Evolutionary conservation across 2,329 filamentous ascomycete genomes (phyloP).

Genomic region (Emergomyces orientalis): DNA sequence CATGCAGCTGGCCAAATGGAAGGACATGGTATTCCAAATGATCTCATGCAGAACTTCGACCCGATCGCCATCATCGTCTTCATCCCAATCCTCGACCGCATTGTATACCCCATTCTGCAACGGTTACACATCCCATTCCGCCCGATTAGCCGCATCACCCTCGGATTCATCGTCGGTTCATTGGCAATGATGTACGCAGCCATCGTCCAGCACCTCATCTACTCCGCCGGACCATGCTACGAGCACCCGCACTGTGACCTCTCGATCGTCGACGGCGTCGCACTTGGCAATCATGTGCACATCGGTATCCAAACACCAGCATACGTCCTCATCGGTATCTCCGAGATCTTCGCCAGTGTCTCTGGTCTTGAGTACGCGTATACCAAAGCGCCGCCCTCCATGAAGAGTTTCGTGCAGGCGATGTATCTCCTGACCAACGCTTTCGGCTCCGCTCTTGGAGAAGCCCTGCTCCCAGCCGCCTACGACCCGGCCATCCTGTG

Average conservation of each 20-base stretch:
- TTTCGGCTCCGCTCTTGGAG: slow-evolving; percentile 50
- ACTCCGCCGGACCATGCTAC: slow-evolving; percentile 46
- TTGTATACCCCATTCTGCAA: slow-evolving; percentile 60
- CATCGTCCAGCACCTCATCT: slow-evolving; percentile 49
- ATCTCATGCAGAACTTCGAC: slow-evolving; percentile 66
- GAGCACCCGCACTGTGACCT: slow-evolving; percentile 28
- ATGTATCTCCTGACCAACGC: slow-evolving; percentile 51
- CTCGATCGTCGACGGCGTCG: slow-evolving; percentile 25
- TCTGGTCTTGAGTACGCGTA: slow-evolving; percentile 64
- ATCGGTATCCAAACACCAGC: slow-evolving; percentile 39
- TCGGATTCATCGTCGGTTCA: slow-evolving; percentile 58
- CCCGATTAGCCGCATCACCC: slow-evolving; percentile 65
- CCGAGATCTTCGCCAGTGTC: slow-evolving; percentile 55
- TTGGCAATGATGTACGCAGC: slow-evolving; percentile 54
- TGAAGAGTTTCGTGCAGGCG: slow-evolving; percentile 55
- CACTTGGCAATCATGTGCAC: slow-evolving; percentile 34
- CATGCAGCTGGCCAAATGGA: slow-evolving; percentile 45
- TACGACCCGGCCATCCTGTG: slow-evolving; percentile 57
- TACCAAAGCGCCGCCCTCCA: slow-evolving; percentile 60
- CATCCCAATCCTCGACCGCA: slow-evolving; percentile 60
- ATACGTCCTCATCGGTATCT: slow-evolving; percentile 38
- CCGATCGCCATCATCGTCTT: slow-evolving; percentile 67
- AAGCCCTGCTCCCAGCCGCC: slow-evolving; percentile 51
- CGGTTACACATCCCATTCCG: slow-evolving; percentile 56
- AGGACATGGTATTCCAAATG: slow-evolving; percentile 64